Evolutionary conservation across 495 filamentous ascomycete species (phyloP), one percentile per base, ranked within the genome.

Genomic region (Xanthoparmelia taractica): DNA sequence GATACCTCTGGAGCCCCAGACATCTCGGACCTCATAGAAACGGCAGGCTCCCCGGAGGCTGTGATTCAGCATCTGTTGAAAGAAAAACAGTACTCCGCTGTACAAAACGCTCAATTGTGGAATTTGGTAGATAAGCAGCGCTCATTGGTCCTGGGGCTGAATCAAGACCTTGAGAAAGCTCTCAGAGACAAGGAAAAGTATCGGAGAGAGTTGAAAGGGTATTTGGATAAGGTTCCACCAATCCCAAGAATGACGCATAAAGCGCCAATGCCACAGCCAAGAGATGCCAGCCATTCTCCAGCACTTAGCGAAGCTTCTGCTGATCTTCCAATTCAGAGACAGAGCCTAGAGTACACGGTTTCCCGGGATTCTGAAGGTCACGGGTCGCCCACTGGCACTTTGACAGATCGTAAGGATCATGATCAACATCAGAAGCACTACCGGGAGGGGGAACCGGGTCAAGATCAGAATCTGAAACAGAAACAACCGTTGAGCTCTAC

Each of bases 141-240:
- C 56, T 85, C 91, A 0, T 89, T 98, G 81, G 92, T 98, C 40
- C 69, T 96, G 33, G 95, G 94, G 1, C 78, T 98, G 43, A 97
- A 97, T 69, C 95, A 94, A 73, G 94, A 98, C 70, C 79, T 98
- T 31, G 92, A 97, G 73, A 85, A 89, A 57, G 87, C 93, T 5
- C 72, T 96, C 69, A 96, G 96, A 71, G 94, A 97, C 66, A 97
- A 97, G 73, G 94, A 97, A 54, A 85, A 87, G 63, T 98, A 97
- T 73, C 84, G 87, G 64, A 92, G 90, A 75, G 95, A 92, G 73
- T 67, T 95, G 18, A 96, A 95, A 72, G 91, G 96, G 56, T 76
- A 85, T 60, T 72, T 87, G 65, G 78, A 72, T 34, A 70, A 78
- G 52, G 64, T 74, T 36, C 79, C 83, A 37, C 79, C 80, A 18